Conservation (phyloP, 208 protist species). For the Trypanosoma avium region DNA sequence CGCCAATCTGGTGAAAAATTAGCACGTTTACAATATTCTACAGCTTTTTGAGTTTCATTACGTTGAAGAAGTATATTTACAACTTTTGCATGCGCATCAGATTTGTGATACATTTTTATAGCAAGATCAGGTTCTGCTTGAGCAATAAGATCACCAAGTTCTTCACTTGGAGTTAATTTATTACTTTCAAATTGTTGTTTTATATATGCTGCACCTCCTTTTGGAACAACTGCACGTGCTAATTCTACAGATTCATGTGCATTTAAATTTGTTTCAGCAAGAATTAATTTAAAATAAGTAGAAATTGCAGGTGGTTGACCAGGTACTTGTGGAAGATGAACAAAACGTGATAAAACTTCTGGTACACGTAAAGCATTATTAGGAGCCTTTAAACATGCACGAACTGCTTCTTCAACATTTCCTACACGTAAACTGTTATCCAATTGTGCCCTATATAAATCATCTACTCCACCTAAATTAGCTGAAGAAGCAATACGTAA, state of each 20-base stretch:
- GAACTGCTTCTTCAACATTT: slow-evolving; percentile 95
- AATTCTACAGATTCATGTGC: slow-evolving; percentile 98
- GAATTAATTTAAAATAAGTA: slow-evolving; percentile 97
- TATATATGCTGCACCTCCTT: slow-evolving; percentile 89
- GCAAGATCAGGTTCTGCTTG: slow-evolving; percentile 91
- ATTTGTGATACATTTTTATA: slow-evolving; percentile 97
- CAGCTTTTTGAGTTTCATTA: slow-evolving; percentile 97
- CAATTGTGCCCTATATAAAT: slow-evolving; percentile 97
- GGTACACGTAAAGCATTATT: slow-evolving; percentile 94
- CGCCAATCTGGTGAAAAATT: slow-evolving; percentile 96
- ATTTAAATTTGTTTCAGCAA: slow-evolving; percentile 97
- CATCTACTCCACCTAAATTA: slow-evolving; percentile 97
- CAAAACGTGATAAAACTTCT: slow-evolving; percentile 96
- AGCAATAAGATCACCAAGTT: slow-evolving; percentile 98
- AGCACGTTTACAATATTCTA: slow-evolving; percentile 97
- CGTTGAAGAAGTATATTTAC: slow-evolving; percentile 93
- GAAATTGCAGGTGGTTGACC: slow-evolving; percentile 95
- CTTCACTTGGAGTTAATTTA: slow-evolving; percentile 98
- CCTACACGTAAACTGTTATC: slow-evolving; percentile 91
- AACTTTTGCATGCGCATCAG: slow-evolving; percentile 93
- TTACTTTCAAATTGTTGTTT: slow-evolving; percentile 98
- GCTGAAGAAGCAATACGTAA: slow-evolving; percentile 95
- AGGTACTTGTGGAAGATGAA: slow-evolving; percentile 53
- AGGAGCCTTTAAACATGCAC: slow-evolving; percentile 94
- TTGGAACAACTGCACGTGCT: slow-evolving; percentile 93